Conservation (phyloP, 352 stramenopile species). For the Globisporangium acanthophoron region DNA sequence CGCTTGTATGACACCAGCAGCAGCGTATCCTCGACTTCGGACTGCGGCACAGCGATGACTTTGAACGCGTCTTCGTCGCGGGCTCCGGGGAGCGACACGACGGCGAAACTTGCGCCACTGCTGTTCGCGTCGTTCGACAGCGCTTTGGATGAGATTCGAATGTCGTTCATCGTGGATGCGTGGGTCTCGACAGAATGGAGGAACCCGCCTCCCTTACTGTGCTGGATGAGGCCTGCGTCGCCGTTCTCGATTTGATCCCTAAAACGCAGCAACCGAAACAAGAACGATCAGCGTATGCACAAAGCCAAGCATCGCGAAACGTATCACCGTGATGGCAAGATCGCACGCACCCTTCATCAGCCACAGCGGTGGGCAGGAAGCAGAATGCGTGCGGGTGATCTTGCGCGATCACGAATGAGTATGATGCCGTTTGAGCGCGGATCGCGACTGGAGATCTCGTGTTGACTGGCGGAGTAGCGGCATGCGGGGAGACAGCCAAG, state of each 20-base stretch:
- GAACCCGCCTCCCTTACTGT: slow-evolving; percentile 39
- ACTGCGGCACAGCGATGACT: slow-evolving; percentile 34
- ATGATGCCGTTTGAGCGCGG: slow-evolving; percentile 13
- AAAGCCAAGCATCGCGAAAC: no score
- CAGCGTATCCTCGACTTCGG: slow-evolving; percentile 55
- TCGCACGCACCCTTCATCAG: slow-evolving; percentile 41
- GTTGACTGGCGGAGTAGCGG: slow-evolving; percentile 13
- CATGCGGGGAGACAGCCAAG: slow-evolving; percentile 25
- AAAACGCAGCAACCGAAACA: background rate
- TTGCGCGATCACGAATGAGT: slow-evolving; percentile 28
- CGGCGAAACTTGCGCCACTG: slow-evolving; percentile 29
- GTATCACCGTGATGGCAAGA: background rate
- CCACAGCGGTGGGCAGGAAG: slow-evolving; percentile 52
- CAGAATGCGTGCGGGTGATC: slow-evolving; percentile 40
- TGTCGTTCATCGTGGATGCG: slow-evolving; percentile 56
- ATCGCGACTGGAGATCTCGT: slow-evolving; percentile 17
- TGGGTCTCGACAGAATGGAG: slow-evolving; percentile 67
- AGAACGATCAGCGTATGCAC: background rate
- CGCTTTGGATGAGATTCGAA: slow-evolving; percentile 51
- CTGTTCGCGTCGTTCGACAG: slow-evolving; percentile 21
- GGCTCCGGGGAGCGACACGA: slow-evolving; percentile 38
- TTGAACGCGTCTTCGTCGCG: slow-evolving; percentile 74
- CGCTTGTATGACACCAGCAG: slow-evolving; percentile 56
- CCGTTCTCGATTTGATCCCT: slow-evolving; percentile 41
- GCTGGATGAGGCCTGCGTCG: slow-evolving; percentile 58